These are phyloP conservation scores for Bretschneidera sinensis DNA, from an alignment of 345 rosid genomes.

Conservation along the genomic window DNA sequence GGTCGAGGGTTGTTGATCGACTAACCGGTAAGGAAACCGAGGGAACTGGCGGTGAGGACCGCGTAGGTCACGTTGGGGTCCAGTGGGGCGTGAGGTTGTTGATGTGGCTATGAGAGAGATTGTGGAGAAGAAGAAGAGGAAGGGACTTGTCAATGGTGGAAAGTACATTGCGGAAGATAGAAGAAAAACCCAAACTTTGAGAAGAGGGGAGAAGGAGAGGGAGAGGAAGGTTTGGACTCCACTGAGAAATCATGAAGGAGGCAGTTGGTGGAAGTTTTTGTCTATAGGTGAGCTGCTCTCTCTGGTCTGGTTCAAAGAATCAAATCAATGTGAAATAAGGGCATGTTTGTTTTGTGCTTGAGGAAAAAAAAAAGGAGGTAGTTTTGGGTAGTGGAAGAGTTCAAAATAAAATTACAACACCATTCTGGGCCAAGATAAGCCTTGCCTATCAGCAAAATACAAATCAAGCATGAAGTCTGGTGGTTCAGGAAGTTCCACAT, in stretches of 20 bases:
- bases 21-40: slow-evolving; percentile 34
- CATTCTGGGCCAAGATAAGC: too few species aligned
- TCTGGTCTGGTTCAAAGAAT: background rate
- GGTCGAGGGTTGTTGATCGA: slow-evolving; percentile 9
- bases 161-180: slow-evolving; percentile 6
- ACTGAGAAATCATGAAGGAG: slow-evolving; percentile 13
- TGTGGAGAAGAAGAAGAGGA: slow-evolving; percentile 20
- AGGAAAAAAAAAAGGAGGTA: too few species aligned
- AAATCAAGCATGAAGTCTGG: too few species aligned
- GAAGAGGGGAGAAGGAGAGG: slow-evolving; percentile 3
- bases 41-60: slow-evolving; percentile 12
- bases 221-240: slow-evolving; percentile 19
- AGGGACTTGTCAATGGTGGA: background rate
- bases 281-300: too few species aligned
- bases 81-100: slow-evolving; percentile 22
- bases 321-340: background rate
- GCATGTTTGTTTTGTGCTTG: background rate
- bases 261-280: background rate
- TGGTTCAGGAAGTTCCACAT: too few species aligned
- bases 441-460: too few species aligned
- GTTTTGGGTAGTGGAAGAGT: too few species aligned
- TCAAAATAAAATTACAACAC: too few species aligned
- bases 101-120: slow-evolving; percentile 9
- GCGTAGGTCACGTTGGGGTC: slow-evolving; percentile 19
- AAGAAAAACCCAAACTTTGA: background rate